Evolutionary conservation across 1,139 yeast species (phyloP).

Genomic region (Yamadazyma triangularis): DNA sequence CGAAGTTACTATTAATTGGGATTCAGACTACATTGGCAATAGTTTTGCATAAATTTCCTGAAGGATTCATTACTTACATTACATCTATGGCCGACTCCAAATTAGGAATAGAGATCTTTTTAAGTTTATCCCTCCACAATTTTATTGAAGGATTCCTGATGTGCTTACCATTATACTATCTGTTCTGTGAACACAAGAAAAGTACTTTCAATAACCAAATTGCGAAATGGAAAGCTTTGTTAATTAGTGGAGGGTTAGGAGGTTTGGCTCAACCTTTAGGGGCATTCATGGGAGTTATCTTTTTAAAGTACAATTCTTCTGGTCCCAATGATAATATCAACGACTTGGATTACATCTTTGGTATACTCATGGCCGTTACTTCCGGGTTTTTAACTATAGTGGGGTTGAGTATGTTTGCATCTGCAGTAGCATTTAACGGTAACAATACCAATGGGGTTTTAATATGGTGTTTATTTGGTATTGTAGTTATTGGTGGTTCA

Average conservation of each 20-base stretch:
- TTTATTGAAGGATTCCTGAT: slow-evolving; percentile 94
- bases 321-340: slow-evolving; percentile 15
- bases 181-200: slow-evolving; percentile 33
- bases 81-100: slow-evolving; percentile 70
- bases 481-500: slow-evolving; percentile 33
- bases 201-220: slow-evolving; percentile 10
- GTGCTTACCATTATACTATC: slow-evolving; percentile 84
- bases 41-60: slow-evolving; percentile 88
- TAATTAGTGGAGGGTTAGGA: slow-evolving; percentile 66
- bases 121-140: slow-evolving; percentile 84
- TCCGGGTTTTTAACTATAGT: slow-evolving; percentile 81
- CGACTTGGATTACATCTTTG: slow-evolving; percentile 47
- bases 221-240: slow-evolving; percentile 60
- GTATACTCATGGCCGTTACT: slow-evolving; percentile 65
- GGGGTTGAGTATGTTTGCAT: slow-evolving; percentile 80
- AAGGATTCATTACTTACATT: slow-evolving; percentile 84
- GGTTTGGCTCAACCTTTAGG: slow-evolving; percentile 89
- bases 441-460: slow-evolving; percentile 44
- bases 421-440: slow-evolving; percentile 71
- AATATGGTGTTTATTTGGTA: slow-evolving; percentile 50
- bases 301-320: slow-evolving; percentile 40
- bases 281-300: slow-evolving; percentile 64
- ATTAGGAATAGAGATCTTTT: slow-evolving; percentile 74
- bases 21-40: slow-evolving; percentile 87
- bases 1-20: slow-evolving; percentile 78